Evolutionary conservation across 139 green algal genomes (phyloP).

Genomic region (Closterium sp.): DNA sequence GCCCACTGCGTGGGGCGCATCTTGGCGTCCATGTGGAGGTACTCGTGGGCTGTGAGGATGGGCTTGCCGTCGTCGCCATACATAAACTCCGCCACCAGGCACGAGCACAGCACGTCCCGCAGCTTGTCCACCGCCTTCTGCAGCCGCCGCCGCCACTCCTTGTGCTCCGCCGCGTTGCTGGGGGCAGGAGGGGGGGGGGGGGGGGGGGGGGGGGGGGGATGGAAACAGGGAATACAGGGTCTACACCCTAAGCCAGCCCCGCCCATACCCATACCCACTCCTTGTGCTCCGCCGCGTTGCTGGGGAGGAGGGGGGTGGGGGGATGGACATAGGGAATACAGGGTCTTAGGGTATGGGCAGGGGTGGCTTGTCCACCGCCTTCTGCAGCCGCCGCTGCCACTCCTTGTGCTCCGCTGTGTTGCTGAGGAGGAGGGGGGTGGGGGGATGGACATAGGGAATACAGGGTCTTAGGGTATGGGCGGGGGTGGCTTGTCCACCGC

Average conservation of each 20-base stretch:
- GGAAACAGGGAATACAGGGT: background rate
- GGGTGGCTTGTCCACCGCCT: too few species aligned
- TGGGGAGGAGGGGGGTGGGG: background rate
- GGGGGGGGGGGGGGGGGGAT: background rate
- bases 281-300: background rate
- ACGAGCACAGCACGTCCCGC: conserved; percentile 31
- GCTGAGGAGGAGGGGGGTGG: too few species aligned
- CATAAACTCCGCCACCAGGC: conserved; percentile 37
- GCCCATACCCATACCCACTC: too few species aligned
- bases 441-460: too few species aligned
- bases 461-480: too few species aligned
- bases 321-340: background rate
- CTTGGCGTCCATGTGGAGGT: conserved; percentile 26
- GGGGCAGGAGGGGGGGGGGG: background rate
- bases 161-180: conserved; percentile 18
- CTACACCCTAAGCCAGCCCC: too few species aligned
- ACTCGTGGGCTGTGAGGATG: conserved; percentile 13
- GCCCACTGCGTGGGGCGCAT: conserved; percentile 12
- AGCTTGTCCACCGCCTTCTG: conserved; percentile 46
- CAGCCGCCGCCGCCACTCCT: conserved; percentile 31
- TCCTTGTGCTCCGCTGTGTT: too few species aligned
- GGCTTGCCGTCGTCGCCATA: conserved; percentile 35
- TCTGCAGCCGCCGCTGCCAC: too few species aligned
- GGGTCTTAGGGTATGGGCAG: too few species aligned
- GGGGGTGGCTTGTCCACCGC: too few species aligned